These are phyloP conservation scores for Saccharomycopsis oosterbeekiorum DNA, from an alignment of 805 yeast species.

Conservation along the genomic window DNA sequence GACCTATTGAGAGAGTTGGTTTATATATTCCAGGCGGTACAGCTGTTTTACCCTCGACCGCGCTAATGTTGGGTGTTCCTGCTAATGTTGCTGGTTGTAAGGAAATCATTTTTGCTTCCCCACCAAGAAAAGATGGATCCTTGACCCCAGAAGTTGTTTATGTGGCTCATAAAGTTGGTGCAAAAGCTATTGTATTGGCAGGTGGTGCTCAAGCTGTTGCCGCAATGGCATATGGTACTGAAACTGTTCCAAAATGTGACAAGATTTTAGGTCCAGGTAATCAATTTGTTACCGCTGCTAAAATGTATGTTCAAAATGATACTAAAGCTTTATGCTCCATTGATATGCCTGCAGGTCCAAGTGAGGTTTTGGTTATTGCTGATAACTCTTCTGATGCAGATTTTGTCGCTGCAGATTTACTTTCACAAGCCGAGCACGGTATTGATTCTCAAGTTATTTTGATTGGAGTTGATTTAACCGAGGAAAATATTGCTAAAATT, in stretches of 20 bases:
- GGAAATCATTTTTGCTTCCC: slow-evolving; percentile 87
- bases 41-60: slow-evolving; percentile 95
- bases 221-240: slow-evolving; percentile 98
- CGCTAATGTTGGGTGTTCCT: slow-evolving; percentile 97
- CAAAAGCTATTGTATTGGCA: slow-evolving; percentile 80
- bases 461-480: slow-evolving; percentile 65
- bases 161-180: slow-evolving; percentile 94
- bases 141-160: slow-evolving; percentile 96
- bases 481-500: slow-evolving; percentile 50
- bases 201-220: slow-evolving; percentile 99
- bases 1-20: slow-evolving; percentile 92
- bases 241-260: slow-evolving; percentile 84
- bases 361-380: slow-evolving; percentile 94
- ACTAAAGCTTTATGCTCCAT: slow-evolving; percentile 90
- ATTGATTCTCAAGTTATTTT: slow-evolving; percentile 94
- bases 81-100: slow-evolving; percentile 96
- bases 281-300: slow-evolving; percentile 98
- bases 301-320: slow-evolving; percentile 94
- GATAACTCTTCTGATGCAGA: slow-evolving; percentile 85
- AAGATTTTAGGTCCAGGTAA: slow-evolving; percentile 98
- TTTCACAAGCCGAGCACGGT: slow-evolving; percentile 99
- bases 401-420: slow-evolving; percentile 91
- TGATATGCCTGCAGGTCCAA: slow-evolving; percentile 99
- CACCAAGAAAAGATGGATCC: slow-evolving; percentile 88
- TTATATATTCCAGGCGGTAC: slow-evolving; percentile 98